A percentile compares a stretch with the other conserved stretches of the same genome.
Evolutionary conservation across 1,284 basidiomycete species (phyloP).

Genomic region (Amylostereum areolatum): DNA sequence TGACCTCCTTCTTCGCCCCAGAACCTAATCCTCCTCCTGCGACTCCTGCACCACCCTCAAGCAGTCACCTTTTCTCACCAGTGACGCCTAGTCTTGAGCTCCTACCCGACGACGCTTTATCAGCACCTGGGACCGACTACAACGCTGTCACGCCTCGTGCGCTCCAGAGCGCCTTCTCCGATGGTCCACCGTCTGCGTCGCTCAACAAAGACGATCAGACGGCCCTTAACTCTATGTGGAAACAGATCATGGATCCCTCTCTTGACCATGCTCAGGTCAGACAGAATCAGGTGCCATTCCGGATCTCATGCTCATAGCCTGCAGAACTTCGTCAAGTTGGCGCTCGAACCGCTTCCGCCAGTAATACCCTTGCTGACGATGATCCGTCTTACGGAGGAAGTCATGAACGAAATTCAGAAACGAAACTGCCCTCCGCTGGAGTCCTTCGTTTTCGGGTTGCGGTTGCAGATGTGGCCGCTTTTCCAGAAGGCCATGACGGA

Average conservation of each 20-base stretch:
- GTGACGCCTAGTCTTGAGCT: conserved; percentile 23
- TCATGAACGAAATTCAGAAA: conserved; percentile 66
- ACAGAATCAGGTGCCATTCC: conserved; percentile 2
- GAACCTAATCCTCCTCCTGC: conserved; percentile 25
- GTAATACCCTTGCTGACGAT: conserved; percentile 77
- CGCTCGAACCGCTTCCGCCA: conserved; percentile 66
- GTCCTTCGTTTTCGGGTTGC: conserved; percentile 70
- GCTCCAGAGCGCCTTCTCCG: conserved; percentile 18
- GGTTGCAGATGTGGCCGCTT: conserved; percentile 84
- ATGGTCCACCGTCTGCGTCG: conserved; percentile 13
- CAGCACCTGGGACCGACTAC: conserved; percentile 20
- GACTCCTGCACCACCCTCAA: conserved; percentile 27
- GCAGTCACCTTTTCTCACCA: conserved; percentile 32
- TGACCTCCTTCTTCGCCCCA: conserved; percentile 73
- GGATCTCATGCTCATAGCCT: background rate
- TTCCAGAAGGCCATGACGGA: conserved; percentile 88
- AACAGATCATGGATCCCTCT: conserved; percentile 85
- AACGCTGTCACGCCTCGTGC: conserved; percentile 16
- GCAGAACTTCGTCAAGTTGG: conserved; percentile 62
- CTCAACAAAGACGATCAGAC: conserved; percentile 51
- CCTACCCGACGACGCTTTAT: conserved; percentile 22
- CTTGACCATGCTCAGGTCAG: conserved; percentile 75
- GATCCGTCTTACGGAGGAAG: conserved; percentile 81
- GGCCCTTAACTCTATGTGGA: conserved; percentile 68
- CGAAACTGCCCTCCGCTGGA: conserved; percentile 77